phyloP scores from a whole-genome alignment of 805 yeast species.

The Candida boleticola region DNA sequence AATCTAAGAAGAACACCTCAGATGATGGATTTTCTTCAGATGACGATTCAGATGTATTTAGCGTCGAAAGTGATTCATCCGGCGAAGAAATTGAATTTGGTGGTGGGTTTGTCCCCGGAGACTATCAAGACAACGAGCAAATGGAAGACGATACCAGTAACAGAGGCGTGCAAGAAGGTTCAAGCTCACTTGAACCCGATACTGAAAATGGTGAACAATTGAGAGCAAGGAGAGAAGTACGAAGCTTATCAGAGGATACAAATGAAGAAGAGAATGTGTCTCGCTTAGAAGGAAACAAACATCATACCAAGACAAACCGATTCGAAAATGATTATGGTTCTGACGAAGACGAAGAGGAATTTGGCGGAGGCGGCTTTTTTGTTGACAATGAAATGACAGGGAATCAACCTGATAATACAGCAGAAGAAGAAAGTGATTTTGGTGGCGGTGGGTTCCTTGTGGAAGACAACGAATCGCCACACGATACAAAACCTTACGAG shows the following conservation, averaged over 20 bases:
- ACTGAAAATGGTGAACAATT: conserved; percentile 4
- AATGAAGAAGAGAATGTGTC: no score
- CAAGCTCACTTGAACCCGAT: not conserved
- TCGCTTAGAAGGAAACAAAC: no score
- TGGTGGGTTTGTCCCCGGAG: conserved; percentile 10
- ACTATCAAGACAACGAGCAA: not conserved
- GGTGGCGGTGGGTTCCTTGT: conserved; percentile 5
- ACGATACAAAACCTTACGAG: no score
- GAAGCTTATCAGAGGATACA: no score
- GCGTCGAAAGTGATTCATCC: conserved; percentile 5
- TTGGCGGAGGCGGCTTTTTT: conserved; percentile 9
- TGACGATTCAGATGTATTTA: conserved; percentile 4
- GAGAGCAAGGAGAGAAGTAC: no score
- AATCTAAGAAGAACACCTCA: not conserved
- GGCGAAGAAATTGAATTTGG: conserved; percentile 3
- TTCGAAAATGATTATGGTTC: not conserved
- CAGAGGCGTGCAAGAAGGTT: not conserved
- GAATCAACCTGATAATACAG: conserved; percentile 2
- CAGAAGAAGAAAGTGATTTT: no score
- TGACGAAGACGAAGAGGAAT: not conserved
- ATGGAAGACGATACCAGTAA: not conserved
- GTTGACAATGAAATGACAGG: no score
- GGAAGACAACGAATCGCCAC: no score
- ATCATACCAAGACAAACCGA: no score
- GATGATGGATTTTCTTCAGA: not conserved